phyloP scores from a whole-genome alignment of 2,329 filamentous ascomycete genomes.

The Penicillium thymicola region DNA sequence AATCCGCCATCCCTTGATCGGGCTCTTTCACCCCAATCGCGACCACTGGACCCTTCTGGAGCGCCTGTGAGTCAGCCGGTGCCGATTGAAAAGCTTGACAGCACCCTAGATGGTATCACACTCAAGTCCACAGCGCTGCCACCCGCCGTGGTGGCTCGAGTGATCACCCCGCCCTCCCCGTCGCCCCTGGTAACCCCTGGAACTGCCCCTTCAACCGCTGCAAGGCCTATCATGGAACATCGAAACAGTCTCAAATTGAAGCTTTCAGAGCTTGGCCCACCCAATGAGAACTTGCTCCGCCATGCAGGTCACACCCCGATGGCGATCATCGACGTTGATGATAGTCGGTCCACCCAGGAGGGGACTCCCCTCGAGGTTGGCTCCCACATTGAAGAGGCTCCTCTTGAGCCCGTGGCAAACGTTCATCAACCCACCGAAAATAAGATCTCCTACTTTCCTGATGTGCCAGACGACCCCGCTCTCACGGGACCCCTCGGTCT shows the following conservation, averaged over 20 bases:
- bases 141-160: constrained; percentile 42
- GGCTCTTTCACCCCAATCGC: constrained; percentile 39
- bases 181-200: constrained; percentile 25
- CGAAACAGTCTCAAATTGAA: constrained; percentile 34
- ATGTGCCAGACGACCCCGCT: constrained; percentile 42
- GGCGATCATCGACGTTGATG: constrained; percentile 38
- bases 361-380: constrained; percentile 22
- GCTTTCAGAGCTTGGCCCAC: constrained; percentile 37
- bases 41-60: constrained; percentile 29
- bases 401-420: constrained; percentile 33
- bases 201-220: constrained; percentile 22
- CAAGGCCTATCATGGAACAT: constrained; percentile 26
- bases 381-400: constrained; percentile 28
- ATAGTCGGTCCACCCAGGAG: constrained; percentile 24
- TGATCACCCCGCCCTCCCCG: constrained; percentile 43
- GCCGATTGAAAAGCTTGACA: constrained; percentile 47
- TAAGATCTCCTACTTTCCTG: constrained; percentile 42
- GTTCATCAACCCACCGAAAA: constrained; percentile 37
- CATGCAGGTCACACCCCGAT: constrained; percentile 48
- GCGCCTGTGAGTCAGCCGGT: constrained; percentile 38
- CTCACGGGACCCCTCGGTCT: constrained; percentile 45
- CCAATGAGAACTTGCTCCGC: constrained; percentile 40
- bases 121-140: constrained; percentile 46
- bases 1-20: constrained; percentile 38
- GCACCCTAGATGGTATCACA: constrained; percentile 46